Conservation (phyloP, 2,329 filamentous ascomycete genomes). For the Talaromyces sp. region DNA sequence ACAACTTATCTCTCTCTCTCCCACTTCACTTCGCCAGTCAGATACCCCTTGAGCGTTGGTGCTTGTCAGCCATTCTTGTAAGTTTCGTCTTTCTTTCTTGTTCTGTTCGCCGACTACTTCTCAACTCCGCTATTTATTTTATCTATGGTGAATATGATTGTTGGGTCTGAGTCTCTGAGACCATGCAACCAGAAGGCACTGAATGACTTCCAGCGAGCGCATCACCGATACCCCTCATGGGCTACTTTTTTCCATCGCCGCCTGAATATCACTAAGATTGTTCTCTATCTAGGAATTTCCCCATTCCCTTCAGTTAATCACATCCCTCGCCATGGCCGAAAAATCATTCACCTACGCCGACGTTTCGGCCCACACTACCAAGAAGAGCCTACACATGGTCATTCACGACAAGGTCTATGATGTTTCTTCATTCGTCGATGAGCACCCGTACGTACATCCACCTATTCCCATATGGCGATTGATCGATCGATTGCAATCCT, state of each 20-base stretch:
- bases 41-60: neutral
- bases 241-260: neutral
- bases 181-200: too few relatives aligned
- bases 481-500: neutral
- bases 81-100: neutral
- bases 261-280: neutral
- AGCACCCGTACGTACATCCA: constrained; percentile 70
- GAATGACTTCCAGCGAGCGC: neutral
- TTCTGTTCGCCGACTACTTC: neutral
- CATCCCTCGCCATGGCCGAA: constrained; percentile 45
- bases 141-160: too few relatives aligned
- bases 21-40: neutral
- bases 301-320: neutral
- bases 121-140: too few relatives aligned
- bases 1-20: neutral
- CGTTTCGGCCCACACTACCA: constrained; percentile 78
- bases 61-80: neutral
- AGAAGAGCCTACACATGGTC: constrained; percentile 86
- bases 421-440: constrained; percentile 80
- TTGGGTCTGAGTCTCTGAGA: too few relatives aligned
- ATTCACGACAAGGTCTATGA: constrained; percentile 98
- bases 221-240: neutral
- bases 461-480: neutral
- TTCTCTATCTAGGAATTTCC: neutral
- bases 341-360: constrained; percentile 70